Evolutionary conservation across 1,139 yeast genomes (phyloP).

Genomic region (Pichia sp.): DNA sequence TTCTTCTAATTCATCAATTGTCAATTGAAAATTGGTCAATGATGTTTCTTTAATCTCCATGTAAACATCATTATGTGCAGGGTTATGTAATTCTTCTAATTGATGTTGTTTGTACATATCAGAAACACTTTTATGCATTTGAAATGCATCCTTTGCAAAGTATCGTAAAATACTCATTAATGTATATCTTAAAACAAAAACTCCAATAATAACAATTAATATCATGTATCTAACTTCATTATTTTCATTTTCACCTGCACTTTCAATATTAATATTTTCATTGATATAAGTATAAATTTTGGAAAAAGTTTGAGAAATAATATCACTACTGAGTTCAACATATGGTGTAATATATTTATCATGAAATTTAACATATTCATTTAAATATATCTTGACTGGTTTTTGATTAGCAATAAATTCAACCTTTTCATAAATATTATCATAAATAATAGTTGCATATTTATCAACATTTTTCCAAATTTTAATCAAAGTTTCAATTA

Average conservation of each 20-base stretch:
- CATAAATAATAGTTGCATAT: constrained; percentile 6
- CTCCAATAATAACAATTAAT: constrained; percentile 15
- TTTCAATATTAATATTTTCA: neutral
- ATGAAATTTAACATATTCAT: constrained; percentile 6
- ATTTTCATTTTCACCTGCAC: neutral
- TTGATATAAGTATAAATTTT: neutral
- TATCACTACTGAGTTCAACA: constrained; percentile 7
- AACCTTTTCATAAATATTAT: neutral
- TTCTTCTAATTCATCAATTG: constrained; percentile 14
- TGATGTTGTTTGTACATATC: constrained; percentile 20
- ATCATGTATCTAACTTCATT: constrained; percentile 14
- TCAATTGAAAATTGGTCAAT: constrained; percentile 2
- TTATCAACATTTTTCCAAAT: neutral
- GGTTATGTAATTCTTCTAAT: constrained; percentile 3
- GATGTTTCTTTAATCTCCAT: constrained; percentile 10
- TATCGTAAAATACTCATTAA: constrained; percentile 13
- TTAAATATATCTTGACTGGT: constrained; percentile 9
- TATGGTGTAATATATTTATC: constrained; percentile 9
- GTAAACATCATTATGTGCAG: constrained; percentile 8
- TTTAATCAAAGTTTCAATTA: neutral
- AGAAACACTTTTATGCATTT: constrained; percentile 20
- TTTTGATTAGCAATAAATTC: neutral
- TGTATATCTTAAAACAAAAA: constrained; percentile 15
- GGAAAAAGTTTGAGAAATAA: neutral
- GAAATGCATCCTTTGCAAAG: constrained; percentile 23